Percentiles rank a stretch among this genome's conserved stretches.
phyloP scores from a whole-genome alignment of 805 yeast species.

The Saccharomycopsis fibuligera region DNA sequence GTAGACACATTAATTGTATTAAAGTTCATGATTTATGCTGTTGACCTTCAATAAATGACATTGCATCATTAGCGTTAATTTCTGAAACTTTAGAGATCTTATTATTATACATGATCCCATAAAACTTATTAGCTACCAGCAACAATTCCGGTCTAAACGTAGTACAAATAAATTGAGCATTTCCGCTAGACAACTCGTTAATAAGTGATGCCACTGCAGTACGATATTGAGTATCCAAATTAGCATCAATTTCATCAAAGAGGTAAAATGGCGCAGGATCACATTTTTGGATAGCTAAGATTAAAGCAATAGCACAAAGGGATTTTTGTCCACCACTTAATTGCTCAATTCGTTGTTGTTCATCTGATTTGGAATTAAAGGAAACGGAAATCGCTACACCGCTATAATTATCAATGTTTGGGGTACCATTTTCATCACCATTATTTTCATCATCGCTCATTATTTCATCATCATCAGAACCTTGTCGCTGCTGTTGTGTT shows the following conservation, averaged over 20 bases:
- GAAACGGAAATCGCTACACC: constrained; percentile 88
- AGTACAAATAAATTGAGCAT: constrained; percentile 92
- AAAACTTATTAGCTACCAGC: constrained; percentile 77
- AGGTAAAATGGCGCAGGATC: constrained; percentile 97
- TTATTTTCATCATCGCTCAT: constrained; percentile 24
- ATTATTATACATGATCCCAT: constrained; percentile 78
- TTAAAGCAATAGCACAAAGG: constrained; percentile 90
- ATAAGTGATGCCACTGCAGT: constrained; percentile 78
- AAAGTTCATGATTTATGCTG: constrained; percentile 3
- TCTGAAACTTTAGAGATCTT: constrained; percentile 75
- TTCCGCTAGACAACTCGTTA: constrained; percentile 45
- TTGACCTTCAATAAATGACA: constrained; percentile 76
- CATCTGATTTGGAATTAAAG: constrained; percentile 79
- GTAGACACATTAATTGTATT: neutral
- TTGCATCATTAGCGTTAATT: constrained; percentile 66
- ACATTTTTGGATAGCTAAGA: constrained; percentile 87
- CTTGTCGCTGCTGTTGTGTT: constrained; percentile 22
- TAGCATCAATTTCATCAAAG: constrained; percentile 96
- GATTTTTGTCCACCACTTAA: constrained; percentile 96
- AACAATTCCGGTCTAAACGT: constrained; percentile 93
- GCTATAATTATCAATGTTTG: constrained; percentile 48
- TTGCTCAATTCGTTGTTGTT: constrained; percentile 83
- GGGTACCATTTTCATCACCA: constrained; percentile 23
- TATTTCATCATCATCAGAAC: constrained; percentile 24
- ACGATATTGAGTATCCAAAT: constrained; percentile 86